These are phyloP conservation scores for Panicum miliaceum DNA, from an alignment of 176 grass and related monocot species.

Conservation along the genomic window DNA sequence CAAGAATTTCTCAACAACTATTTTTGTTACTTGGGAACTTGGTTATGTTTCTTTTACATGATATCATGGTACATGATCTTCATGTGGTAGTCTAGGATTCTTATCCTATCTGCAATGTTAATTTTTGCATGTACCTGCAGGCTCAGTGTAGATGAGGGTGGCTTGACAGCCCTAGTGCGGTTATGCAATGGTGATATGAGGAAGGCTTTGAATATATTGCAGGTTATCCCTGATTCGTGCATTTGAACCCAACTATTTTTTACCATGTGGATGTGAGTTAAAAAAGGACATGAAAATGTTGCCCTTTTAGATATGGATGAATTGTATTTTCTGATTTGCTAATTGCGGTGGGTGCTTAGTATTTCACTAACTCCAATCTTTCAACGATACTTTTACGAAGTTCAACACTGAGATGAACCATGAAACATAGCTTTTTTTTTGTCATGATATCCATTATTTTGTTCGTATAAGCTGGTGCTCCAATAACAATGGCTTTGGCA, in stretches of 20 bases:
- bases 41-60: neutral
- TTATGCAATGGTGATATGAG: slow-evolving; percentile 97
- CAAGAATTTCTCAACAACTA: neutral
- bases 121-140: slow-evolving; percentile 49
- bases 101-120: neutral
- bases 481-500: slow-evolving; percentile 12
- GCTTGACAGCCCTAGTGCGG: slow-evolving; percentile 78
- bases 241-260: neutral
- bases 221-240: slow-evolving; percentile 58
- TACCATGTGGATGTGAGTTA: neutral
- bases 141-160: slow-evolving; percentile 78
- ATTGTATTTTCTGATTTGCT: neutral
- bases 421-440: neutral
- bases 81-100: neutral
- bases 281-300: neutral
- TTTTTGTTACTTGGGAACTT: neutral
- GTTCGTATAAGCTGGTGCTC: neutral
- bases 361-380: neutral
- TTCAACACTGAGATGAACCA: slow-evolving; percentile 8
- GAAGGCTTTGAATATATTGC: slow-evolving; percentile 97
- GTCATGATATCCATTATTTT: neutral
- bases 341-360: neutral
- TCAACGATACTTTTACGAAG: neutral
- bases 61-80: slow-evolving; percentile 14
- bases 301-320: neutral